phyloP scores from a whole-genome alignment of 768 basidiomycete species.

The Termitomyces heimii region DNA sequence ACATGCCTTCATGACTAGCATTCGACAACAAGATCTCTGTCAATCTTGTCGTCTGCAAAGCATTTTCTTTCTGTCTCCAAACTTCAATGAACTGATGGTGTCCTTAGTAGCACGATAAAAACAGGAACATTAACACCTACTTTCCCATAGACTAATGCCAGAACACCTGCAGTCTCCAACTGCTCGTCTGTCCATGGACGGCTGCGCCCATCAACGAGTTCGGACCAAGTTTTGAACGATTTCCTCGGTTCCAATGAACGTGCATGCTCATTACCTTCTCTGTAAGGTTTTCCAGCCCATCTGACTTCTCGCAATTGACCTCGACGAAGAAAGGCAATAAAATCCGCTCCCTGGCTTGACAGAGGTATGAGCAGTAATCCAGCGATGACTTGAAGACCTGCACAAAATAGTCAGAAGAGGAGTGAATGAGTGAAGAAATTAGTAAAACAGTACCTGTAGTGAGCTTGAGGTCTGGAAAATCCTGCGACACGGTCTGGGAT shows the following conservation, averaged over 20 bases:
- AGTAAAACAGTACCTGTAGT: constrained; percentile 31
- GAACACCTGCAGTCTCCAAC: constrained; percentile 72
- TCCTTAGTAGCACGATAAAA: not conserved
- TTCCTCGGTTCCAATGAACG: constrained; percentile 64
- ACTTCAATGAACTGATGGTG: constrained; percentile 72
- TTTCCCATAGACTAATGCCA: constrained; percentile 76
- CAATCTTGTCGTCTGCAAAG: constrained; percentile 63
- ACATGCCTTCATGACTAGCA: constrained; percentile 73
- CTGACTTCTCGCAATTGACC: constrained; percentile 66
- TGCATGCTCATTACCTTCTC: constrained; percentile 23
- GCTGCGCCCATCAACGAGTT: constrained; percentile 62
- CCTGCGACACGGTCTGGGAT: constrained; percentile 58
- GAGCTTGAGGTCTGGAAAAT: constrained; percentile 68
- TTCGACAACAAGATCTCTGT: constrained; percentile 74
- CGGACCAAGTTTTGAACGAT: constrained; percentile 77
- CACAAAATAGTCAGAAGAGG: not conserved
- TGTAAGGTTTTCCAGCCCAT: constrained; percentile 76
- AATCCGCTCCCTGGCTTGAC: constrained; percentile 67
- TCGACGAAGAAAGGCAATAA: constrained; percentile 75
- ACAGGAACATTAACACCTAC: constrained; percentile 20
- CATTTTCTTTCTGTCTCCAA: constrained; percentile 78
- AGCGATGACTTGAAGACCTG: constrained; percentile 57
- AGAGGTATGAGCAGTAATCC: constrained; percentile 74
- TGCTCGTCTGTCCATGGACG: constrained; percentile 80
- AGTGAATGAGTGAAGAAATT: not conserved